Evolutionary conservation across 495 filamentous ascomycete species (phyloP), one percentile per base, ranked within the genome.

Genomic region (Penicillium odoratum): DNA sequence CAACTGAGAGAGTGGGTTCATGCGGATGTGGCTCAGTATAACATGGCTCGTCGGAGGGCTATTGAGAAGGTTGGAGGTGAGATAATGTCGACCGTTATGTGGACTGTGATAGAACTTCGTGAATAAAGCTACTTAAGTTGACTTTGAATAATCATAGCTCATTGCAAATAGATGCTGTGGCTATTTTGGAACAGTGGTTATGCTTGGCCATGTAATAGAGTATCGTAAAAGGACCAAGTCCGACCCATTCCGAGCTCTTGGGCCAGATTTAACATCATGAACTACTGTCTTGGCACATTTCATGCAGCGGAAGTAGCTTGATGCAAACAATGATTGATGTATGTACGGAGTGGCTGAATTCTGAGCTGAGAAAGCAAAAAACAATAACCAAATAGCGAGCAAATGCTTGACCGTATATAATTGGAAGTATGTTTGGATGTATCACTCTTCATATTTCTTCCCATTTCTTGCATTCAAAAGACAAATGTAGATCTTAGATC

Each of bases 1-100:
- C 50, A 13, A 1, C 36, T 63, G 9, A 60, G 52, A 5, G 55
- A 56, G 11, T 80, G 72, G 75, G 71, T 68, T 30, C 76, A 81
- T 72, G 66, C 75, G 9, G 78, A 83, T 60, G 76, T 82, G 30
- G 66, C 71, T 10, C 64, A 55, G 53, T 67, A 62, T 45, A 83
- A 84, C 68, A 29, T 38, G 43, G 77, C 67, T 15, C 81, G 81
- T 70, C 64, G 72, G 42, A 73, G 75, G 31, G 79, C 83, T 2
- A 82, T 82, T 74, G 74, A 73, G 59, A 75, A 73, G 61, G 50
- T 82, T 46, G 81, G 81, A 4, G 75, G 75, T 7, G 55, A 59
- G 59, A 57, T 74, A 6, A 61, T 64, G 38, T 73, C 73, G 59
- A 64, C 66, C 28, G 69, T 69, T 49, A 64, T 68, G 13, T 83